These are phyloP conservation scores for Phialocephala sp. DNA, from an alignment of 2,329 filamentous ascomycete species.

Conservation along the genomic window DNA sequence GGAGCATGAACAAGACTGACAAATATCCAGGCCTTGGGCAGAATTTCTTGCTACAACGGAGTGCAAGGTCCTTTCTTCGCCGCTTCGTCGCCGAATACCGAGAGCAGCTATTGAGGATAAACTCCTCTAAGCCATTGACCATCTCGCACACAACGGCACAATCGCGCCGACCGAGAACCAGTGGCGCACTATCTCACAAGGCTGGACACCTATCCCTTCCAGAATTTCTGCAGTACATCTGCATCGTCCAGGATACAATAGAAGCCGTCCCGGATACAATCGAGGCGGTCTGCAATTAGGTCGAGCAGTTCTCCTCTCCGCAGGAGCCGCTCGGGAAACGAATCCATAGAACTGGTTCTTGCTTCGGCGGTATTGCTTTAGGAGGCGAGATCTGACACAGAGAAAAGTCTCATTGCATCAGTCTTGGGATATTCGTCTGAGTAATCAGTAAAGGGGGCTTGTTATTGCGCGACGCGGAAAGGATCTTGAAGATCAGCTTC, in stretches of 20 bases:
- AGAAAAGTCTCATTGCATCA: conserved; percentile 5
- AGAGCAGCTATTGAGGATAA: conserved; percentile 5
- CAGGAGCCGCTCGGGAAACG: conserved; percentile 5
- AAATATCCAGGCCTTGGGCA: background rate
- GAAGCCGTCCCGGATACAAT: conserved; percentile 19
- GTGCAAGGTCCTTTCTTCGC: background rate
- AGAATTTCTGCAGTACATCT: conserved; percentile 19
- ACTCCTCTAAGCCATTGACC: conserved; percentile 3
- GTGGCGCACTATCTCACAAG: conserved; percentile 22
- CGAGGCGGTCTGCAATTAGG: conserved; percentile 14
- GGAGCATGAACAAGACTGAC: background rate
- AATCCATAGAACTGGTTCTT: conserved; percentile 9
- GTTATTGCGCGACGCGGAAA: conserved; percentile 19
- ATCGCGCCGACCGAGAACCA: conserved; percentile 20
- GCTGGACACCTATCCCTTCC: conserved; percentile 9
- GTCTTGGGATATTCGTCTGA: conserved; percentile 10
- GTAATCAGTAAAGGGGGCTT: conserved; percentile 21
- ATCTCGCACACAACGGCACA: background rate
- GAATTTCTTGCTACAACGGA: background rate
- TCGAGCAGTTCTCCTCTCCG: conserved; percentile 12
- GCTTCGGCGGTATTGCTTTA: conserved; percentile 11
- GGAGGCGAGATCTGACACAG: conserved; percentile 11
- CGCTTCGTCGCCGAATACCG: background rate
- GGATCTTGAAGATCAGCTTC: conserved; percentile 19
- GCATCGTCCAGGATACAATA: conserved; percentile 27